Evolutionary conservation across 257 asterid species (phyloP).

Genomic region (Rhazya stricta): DNA sequence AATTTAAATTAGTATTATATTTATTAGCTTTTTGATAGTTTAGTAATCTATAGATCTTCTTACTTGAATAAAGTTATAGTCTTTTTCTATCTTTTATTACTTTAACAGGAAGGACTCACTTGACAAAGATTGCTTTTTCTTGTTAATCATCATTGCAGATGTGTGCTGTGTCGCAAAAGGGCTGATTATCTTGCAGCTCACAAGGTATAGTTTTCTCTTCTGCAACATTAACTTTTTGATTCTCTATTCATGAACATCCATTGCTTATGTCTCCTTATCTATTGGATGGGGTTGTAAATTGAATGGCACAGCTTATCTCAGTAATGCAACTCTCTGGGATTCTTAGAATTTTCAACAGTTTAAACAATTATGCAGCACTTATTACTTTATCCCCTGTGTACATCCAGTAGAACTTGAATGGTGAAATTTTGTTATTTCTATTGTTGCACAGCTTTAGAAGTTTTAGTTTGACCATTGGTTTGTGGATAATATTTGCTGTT

Average conservation of each 20-base stretch:
- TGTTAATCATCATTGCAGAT: slow-evolving; percentile 40
- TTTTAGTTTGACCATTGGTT: background rate
- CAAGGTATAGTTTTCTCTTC: slow-evolving; percentile 44
- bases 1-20: too few relatives aligned
- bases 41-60: too few relatives aligned
- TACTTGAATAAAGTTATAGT: too few relatives aligned
- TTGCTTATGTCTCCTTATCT: background rate
- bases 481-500: background rate
- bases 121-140: background rate
- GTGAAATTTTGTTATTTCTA: too few relatives aligned
- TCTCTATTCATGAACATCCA: background rate
- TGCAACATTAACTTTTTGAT: background rate
- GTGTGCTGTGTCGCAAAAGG: slow-evolving; percentile 89
- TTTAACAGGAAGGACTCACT: too few relatives aligned
- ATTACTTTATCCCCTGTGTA: background rate
- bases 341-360: background rate
- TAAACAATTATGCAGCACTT: background rate
- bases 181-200: slow-evolving; percentile 80
- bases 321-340: background rate
- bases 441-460: background rate
- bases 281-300: too few relatives aligned
- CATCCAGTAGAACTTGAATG: background rate
- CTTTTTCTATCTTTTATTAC: too few relatives aligned
- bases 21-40: too few relatives aligned
- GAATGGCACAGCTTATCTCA: background rate